Percentiles rank a stretch among this genome's conserved stretches.
These are phyloP conservation scores for Aphanocladium album DNA, from an alignment of 2,329 filamentous ascomycete genomes.

Conservation along the genomic window DNA sequence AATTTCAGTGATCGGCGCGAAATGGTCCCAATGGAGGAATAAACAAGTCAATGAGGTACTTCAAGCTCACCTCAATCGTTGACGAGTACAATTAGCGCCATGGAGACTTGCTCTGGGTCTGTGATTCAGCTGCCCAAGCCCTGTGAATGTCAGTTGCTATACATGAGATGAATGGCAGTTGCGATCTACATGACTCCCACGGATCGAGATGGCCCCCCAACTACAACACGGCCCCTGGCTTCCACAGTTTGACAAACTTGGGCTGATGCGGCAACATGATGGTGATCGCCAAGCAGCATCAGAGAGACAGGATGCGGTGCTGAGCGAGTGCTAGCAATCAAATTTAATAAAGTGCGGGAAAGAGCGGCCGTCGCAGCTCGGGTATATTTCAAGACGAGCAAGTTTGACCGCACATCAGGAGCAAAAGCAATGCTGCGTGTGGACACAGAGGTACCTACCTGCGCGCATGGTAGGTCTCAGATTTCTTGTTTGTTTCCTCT, in stretches of 20 bases:
- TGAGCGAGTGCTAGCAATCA: not conserved
- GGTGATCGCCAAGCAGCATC: not conserved
- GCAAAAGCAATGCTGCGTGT: not conserved
- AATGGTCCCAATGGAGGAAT: not conserved
- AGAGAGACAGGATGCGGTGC: too few relatives aligned
- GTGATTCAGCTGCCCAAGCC: not conserved
- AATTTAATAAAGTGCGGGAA: not conserved
- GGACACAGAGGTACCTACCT: not conserved
- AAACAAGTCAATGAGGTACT: not conserved
- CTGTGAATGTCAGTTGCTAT: not conserved
- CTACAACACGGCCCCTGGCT: not conserved
- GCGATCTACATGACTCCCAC: not conserved
- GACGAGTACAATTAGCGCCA: not conserved
- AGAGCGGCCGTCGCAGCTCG: not conserved
- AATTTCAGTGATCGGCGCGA: not conserved
- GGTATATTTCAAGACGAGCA: conserved; percentile 1
- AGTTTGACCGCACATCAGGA: conserved; percentile 5
- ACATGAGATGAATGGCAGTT: not conserved
- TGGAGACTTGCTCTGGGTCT: not conserved
- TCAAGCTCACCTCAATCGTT: not conserved
- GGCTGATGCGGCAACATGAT: not conserved
- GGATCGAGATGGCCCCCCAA: not conserved
- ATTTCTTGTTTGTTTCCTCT: not conserved
- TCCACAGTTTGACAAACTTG: not conserved
- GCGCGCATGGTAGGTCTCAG: not conserved